phyloP scores from a whole-genome alignment of 129 eudicot genomes.

The Flaveria ramosissima region DNA sequence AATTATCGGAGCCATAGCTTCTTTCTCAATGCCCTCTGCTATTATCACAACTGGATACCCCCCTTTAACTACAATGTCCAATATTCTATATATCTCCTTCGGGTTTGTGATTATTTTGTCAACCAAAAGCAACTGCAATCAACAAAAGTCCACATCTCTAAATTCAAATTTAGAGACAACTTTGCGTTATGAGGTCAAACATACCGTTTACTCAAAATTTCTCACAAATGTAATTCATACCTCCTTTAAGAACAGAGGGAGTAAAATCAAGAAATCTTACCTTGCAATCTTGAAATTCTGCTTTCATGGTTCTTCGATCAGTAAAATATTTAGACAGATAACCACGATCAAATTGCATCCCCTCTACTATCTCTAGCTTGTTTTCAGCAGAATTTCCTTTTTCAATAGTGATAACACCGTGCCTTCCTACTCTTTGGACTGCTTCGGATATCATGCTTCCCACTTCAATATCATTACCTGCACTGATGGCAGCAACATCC shows the following conservation, averaged over 20 bases:
- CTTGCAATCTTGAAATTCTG: slow-evolving; percentile 84
- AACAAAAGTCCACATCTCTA: slow-evolving; percentile 26
- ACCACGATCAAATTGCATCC: slow-evolving; percentile 93
- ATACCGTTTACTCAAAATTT: not conserved
- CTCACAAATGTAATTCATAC: not conserved
- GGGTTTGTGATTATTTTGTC: slow-evolving; percentile 78
- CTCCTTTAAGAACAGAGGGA: not conserved
- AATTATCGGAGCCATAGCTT: slow-evolving; percentile 80
- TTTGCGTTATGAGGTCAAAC: slow-evolving; percentile 20
- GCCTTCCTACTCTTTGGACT: slow-evolving; percentile 62
- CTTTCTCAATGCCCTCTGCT: slow-evolving; percentile 85
- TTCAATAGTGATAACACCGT: slow-evolving; percentile 71
- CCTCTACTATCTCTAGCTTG: slow-evolving; percentile 62
- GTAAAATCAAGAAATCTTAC: slow-evolving; percentile 35
- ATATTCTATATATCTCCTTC: slow-evolving; percentile 64
- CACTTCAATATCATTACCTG: slow-evolving; percentile 70
- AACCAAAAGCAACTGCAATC: slow-evolving; percentile 81
- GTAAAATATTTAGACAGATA: slow-evolving; percentile 82
- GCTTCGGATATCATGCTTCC: slow-evolving; percentile 89
- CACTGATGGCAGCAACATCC: slow-evolving; percentile 85
- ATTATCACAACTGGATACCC: slow-evolving; percentile 64
- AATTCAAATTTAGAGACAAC: slow-evolving; percentile 16
- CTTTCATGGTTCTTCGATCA: slow-evolving; percentile 61
- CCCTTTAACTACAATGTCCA: slow-evolving; percentile 73
- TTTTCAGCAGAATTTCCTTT: slow-evolving; percentile 63